phyloP scores from a whole-genome alignment of 805 yeast genomes.

The Candida suzukii region DNA sequence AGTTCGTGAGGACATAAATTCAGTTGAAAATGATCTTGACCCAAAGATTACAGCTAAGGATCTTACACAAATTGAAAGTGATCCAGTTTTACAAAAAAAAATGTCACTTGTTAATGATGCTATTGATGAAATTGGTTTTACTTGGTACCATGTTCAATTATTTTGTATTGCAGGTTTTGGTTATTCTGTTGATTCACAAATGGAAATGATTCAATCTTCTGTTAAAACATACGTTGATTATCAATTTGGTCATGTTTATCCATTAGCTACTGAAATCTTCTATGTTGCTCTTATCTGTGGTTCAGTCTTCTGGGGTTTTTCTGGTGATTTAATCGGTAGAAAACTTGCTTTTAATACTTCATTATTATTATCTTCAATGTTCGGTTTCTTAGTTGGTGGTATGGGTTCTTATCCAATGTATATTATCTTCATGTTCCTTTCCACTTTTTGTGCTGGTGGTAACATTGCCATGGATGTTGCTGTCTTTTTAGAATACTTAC shows the following conservation, averaged over 20 bases:
- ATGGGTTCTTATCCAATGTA: conserved; percentile 42
- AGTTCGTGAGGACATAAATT: neutral
- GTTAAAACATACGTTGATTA: conserved; percentile 38
- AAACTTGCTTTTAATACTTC: conserved; percentile 44
- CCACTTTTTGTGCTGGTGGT: conserved; percentile 47
- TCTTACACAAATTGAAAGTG: conserved; percentile 15
- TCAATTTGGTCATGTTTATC: conserved; percentile 39
- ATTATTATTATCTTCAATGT: conserved; percentile 38
- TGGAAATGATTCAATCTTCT: conserved; percentile 38
- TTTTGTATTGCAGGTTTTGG: conserved; percentile 51
- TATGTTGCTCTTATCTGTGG: conserved; percentile 48
- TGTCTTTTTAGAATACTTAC: conserved; percentile 46
- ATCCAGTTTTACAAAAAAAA: conserved; percentile 30
- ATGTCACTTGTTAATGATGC: conserved; percentile 44
- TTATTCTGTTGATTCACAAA: conserved; percentile 47
- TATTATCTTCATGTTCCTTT: conserved; percentile 38
- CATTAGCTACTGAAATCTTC: conserved; percentile 37
- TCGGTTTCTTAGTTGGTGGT: conserved; percentile 49
- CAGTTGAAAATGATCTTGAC: neutral
- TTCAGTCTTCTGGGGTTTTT: conserved; percentile 49
- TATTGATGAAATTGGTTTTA: conserved; percentile 55
- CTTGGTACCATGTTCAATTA: conserved; percentile 44
- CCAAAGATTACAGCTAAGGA: neutral
- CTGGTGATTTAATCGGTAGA: conserved; percentile 50
- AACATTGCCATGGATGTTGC: conserved; percentile 50